Percentiles rank a stretch among this genome's conserved stretches.
Conservation (phyloP, 2,329 filamentous ascomycete genomes). For the Sporothrix pallida region DNA sequence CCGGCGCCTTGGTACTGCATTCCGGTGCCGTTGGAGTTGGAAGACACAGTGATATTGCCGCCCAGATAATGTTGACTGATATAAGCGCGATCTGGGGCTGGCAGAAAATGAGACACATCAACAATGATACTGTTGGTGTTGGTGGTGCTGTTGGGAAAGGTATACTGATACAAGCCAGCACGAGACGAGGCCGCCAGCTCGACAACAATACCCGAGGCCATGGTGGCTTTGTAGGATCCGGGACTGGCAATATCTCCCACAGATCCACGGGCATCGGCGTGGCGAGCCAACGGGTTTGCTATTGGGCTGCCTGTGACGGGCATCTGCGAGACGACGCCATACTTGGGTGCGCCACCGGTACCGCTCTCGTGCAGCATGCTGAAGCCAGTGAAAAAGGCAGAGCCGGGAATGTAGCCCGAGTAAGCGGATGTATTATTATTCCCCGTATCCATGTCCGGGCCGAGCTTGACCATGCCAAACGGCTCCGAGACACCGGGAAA, state of each 20-base stretch:
- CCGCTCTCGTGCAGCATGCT: conserved; percentile 70
- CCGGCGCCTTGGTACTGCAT: conserved; percentile 64
- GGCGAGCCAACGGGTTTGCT: conserved; percentile 52
- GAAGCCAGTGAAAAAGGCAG: conserved; percentile 57
- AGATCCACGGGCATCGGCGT: conserved; percentile 61
- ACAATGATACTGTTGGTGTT: conserved; percentile 54
- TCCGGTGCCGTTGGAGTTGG: conserved; percentile 37
- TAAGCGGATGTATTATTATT: conserved; percentile 55
- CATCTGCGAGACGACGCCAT: conserved; percentile 68
- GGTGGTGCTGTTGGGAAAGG: conserved; percentile 47
- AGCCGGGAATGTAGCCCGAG: conserved; percentile 55
- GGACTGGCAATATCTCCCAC: conserved; percentile 51
- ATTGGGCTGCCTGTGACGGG: conserved; percentile 53
- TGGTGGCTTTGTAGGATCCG: conserved; percentile 64
- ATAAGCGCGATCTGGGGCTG: conserved; percentile 64
- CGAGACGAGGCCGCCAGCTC: conserved; percentile 63
- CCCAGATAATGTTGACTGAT: conserved; percentile 67
- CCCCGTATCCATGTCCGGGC: conserved; percentile 50
- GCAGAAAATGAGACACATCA: conserved; percentile 70
- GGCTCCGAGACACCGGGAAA: conserved; percentile 58
- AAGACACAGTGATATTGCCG: conserved; percentile 59
- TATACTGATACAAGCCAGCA: conserved; percentile 66
- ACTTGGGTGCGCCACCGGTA: conserved; percentile 72
- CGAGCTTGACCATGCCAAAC: conserved; percentile 57
- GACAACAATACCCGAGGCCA: conserved; percentile 61